Evolutionary conservation across 2,329 filamentous ascomycete genomes (phyloP), one percentile per base, ranked within the genome.

Genomic region (Verticillium nubilum): DNA sequence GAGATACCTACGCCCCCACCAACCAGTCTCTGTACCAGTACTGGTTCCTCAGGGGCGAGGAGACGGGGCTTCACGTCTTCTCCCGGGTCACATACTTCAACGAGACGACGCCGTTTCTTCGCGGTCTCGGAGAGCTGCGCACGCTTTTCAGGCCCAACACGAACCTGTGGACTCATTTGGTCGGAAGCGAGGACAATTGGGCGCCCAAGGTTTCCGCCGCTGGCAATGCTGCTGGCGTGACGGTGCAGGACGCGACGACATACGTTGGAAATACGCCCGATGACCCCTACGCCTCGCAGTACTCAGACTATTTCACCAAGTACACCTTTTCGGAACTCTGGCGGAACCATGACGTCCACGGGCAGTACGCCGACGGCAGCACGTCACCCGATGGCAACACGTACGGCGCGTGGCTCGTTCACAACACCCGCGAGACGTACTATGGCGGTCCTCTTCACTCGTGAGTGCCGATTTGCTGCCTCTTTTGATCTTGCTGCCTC

Each of bases 181-280:
- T 80, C n/a, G 85, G 84, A 1, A 85, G 84, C 63, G 76, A 80
- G 23, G 69, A 78, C 12, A 78, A 84, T 56, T 82, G 79, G 58
- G 82, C 82, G 0, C 84, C 85, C 3, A 19, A 58, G 2, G 58
- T 59, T 2, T 31, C 3, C 66, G 78, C 42, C 82, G 73, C 76
- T 1, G 75, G 76, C 1, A 72, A 73, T 15, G 67, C 71, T 0
- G 72, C 74, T 3, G 69, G 80, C 56, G 69, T 81, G 9, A 76
- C 77, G 2, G 85, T 88, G 4, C 85, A 88, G 67, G 86, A 88
- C 69, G 84, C 86, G 4, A 86, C 85, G 0, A 87, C 84, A 83
- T 81, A 83, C 54, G 68, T 87, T 15, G 80, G 81, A 27, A 81
- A 81, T 54, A 79, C 79, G 0, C 78, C 79, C 0, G 66, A 80